Evolutionary conservation across 2,329 filamentous ascomycete species (phyloP), one percentile per base, ranked within the genome.

Genomic region (Aspergillus chevalieri): DNA sequence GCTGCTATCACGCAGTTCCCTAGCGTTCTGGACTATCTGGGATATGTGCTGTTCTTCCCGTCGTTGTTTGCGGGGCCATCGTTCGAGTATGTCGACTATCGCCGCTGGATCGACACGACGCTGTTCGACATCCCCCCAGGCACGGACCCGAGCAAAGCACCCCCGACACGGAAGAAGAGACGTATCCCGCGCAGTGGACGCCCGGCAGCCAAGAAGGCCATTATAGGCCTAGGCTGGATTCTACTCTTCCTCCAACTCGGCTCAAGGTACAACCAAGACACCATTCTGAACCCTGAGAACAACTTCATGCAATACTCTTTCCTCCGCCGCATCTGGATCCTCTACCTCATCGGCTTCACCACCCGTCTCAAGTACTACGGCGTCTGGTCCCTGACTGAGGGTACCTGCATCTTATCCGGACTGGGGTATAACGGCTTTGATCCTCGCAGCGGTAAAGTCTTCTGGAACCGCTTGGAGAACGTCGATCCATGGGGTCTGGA

Each of bases 341-440:
- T 97, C 50, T 85, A 97, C 67, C 86, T 94, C 80, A 80, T 95
- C 46, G 88, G 85, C 47, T 78, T 97, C 42, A 86, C 87, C 1
- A 79, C 86, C 4, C 84, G 93, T 19, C 82, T 88, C 62, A 98
- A 98, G 73, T 98, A 96, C 73, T 98, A 98, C 62, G 93, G 90
- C 33, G 90, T 95, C 4, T 98, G 93, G 93, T 84, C 83, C 36
- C 72, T 98, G 58, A 91, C 92, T 0, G 93, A 98, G 69, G 93
- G 93, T 15, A 84, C 92, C 15, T 98, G 93, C 65, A 96, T 98
- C 54, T 80, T 98, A 15, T 85, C 89, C 7, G 93, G 93, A 4
- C 81, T 98, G 57, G 93, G 93, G 41, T 98, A 93, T 73, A 95
- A 95, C 62, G 92, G 93, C 28, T 78, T 98, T 15, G 90, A 98